Evolutionary conservation across 1,284 basidiomycete species (phyloP), one percentile per base, ranked within the genome.

Genomic region (Moniliella sp.): DNA sequence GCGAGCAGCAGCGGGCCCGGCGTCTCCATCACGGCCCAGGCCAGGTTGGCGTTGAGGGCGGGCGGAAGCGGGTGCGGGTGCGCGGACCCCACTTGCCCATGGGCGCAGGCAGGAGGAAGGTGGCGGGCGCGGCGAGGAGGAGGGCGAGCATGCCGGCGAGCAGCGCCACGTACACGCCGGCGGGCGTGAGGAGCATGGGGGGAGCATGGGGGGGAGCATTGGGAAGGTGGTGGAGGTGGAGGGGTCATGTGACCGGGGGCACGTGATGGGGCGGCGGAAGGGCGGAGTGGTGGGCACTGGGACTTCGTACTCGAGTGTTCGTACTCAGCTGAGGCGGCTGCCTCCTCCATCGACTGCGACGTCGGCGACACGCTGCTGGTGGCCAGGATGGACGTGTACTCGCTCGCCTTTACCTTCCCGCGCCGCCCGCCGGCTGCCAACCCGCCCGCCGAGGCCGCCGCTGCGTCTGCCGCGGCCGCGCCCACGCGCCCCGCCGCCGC

Each of bases 11-110:
- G 33, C 4, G 80, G 78, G 2, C 78, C 69, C n/a, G 77, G 67
- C 26, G 78, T 63, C 61, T 88, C 82, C 80, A 86, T 86, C 30
- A 70, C 25, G 15, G 81, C 75, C 80, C 82, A 86, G 18, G 75
- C 66, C 4, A 61, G n/a, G 35, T 65, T 65, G 7, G 65, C 66
- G 43, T 18, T 35, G 23, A 35, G n/a, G n/a, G n/a, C 8, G n/a
- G n/a, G 21, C 21, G 8, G 8, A 23, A 23, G n/a, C 8, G 21
- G 21, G 8, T 23, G 7, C 8, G 8, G 21, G 7, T 23, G 8
- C 21, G 7, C 8, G 21, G 21, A 7, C 21, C 21, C 21, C 21
- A 23, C n/a, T 23, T 23, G 21, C 21, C 21, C 8, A 7, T 7
- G 8, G 21, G 21, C 7, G 21, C 21, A 23, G 21, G 21, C 7